Evolutionary conservation across 2,329 filamentous ascomycete genomes (phyloP).

Genomic region (Cercospora sp.): DNA sequence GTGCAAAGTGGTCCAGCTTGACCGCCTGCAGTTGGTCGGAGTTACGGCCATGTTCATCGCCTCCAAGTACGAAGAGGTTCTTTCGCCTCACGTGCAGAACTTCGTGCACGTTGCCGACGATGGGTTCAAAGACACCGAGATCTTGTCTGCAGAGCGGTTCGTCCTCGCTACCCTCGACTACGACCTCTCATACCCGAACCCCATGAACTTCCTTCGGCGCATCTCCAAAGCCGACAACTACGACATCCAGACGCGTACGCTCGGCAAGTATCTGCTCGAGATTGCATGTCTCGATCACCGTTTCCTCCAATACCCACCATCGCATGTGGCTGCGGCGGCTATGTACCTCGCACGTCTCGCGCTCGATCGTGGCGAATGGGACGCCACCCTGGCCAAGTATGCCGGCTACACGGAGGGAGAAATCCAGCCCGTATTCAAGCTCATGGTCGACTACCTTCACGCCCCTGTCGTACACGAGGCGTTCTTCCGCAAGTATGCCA

Average conservation of each 20-base stretch:
- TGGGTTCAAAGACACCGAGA: constrained; percentile 92
- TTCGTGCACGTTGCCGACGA: constrained; percentile 97
- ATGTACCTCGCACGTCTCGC: constrained; percentile 95
- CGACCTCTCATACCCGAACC: constrained; percentile 97
- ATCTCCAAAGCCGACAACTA: constrained; percentile 99
- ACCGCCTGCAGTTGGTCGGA: constrained; percentile 92
- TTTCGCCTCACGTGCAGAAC: constrained; percentile 94
- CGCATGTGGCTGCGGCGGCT: constrained; percentile 83
- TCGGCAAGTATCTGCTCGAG: constrained; percentile 97
- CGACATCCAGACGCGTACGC: constrained; percentile 93
- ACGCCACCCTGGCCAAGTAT: constrained; percentile 84
- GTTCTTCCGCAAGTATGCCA: constrained; percentile 99
- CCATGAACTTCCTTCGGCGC: constrained; percentile 98
- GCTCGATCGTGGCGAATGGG: constrained; percentile 88
- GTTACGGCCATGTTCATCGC: constrained; percentile 99
- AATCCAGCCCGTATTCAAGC: constrained; percentile 83
- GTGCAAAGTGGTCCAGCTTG: constrained; percentile 90
- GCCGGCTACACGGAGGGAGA: constrained; percentile 91
- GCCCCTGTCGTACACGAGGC: constrained; percentile 90
- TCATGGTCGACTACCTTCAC: constrained; percentile 96
- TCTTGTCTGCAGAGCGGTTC: constrained; percentile 94
- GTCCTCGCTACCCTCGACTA: constrained; percentile 90
- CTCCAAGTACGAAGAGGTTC: constrained; percentile 97
- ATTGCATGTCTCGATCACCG: constrained; percentile 94
- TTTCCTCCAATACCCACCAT: constrained; percentile 86